Evolutionary conservation across 2,329 filamentous ascomycete genomes (phyloP).

Genomic region (Drechslerella dactyloides): DNA sequence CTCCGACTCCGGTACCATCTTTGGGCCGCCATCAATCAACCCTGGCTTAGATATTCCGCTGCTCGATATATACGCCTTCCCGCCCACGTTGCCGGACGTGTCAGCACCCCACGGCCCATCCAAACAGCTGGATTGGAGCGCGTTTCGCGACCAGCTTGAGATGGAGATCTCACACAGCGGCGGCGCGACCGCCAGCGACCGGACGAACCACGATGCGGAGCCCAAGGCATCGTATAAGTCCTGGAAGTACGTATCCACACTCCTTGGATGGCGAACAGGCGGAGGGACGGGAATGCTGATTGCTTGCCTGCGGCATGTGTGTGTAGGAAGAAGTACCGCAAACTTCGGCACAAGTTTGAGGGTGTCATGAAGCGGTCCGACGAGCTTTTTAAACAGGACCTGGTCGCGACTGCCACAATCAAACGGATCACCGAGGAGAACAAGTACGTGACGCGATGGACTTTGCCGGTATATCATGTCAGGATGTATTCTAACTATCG

Average conservation of each 20-base stretch:
- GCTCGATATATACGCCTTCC: background rate
- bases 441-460: slow-evolving; percentile 68
- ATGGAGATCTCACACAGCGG: slow-evolving; percentile 49
- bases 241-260: slow-evolving; percentile 56
- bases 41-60: background rate
- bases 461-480: slow-evolving; percentile 51
- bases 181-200: slow-evolving; percentile 26
- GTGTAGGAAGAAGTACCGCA: slow-evolving; percentile 90
- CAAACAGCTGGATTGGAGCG: slow-evolving; percentile 47
- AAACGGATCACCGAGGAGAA: slow-evolving; percentile 88
- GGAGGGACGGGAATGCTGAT: slow-evolving; percentile 60
- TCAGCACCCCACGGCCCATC: slow-evolving; percentile 21
- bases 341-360: slow-evolving; percentile 82
- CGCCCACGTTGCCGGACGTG: slow-evolving; percentile 33
- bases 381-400: slow-evolving; percentile 78
- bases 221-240: slow-evolving; percentile 57
- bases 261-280: slow-evolving; percentile 54
- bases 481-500: slow-evolving; percentile 3
- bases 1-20: background rate
- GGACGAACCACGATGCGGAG: slow-evolving; percentile 52
- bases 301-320: background rate
- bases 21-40: background rate
- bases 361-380: slow-evolving; percentile 80
- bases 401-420: slow-evolving; percentile 78
- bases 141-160: slow-evolving; percentile 50